phyloP scores from a whole-genome alignment of 78 protist species.

The Dictyostelium firmibasis region DNA sequence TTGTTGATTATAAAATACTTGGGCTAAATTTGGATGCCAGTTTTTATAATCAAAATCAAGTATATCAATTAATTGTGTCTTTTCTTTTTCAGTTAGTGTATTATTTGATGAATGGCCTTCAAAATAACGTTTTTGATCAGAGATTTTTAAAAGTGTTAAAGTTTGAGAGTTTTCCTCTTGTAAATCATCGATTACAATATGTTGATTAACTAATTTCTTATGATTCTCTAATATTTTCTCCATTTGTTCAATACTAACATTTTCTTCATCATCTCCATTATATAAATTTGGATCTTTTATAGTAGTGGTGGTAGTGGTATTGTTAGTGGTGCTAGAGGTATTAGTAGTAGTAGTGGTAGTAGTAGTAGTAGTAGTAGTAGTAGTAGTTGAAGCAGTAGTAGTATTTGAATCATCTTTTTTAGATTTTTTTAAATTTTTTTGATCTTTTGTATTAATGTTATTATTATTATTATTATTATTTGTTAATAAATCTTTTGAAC shows the following conservation, averaged over 20 bases:
- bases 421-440: neutral
- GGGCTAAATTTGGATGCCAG: neutral
- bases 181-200: neutral
- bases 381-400: too few species aligned
- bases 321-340: too few species aligned
- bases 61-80: neutral
- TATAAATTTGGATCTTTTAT: neutral
- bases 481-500: slow-evolving; percentile 42
- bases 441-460: neutral
- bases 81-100: neutral
- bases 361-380: neutral
- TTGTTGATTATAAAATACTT: neutral
- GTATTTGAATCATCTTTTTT: neutral
- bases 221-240: slow-evolving; percentile 18
- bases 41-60: neutral
- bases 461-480: neutral
- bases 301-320: too few species aligned
- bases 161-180: neutral
- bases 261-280: slow-evolving; percentile 20
- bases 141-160: slow-evolving; percentile 26
- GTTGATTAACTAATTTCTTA: neutral
- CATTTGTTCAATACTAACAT: neutral
- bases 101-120: slow-evolving; percentile 3
- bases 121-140: slow-evolving; percentile 60
- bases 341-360: too few species aligned